Percentiles rank a stretch among this genome's conserved stretches.
Conservation (phyloP, 1,139 yeast species). For the Debaryomyces subglobosus region DNA sequence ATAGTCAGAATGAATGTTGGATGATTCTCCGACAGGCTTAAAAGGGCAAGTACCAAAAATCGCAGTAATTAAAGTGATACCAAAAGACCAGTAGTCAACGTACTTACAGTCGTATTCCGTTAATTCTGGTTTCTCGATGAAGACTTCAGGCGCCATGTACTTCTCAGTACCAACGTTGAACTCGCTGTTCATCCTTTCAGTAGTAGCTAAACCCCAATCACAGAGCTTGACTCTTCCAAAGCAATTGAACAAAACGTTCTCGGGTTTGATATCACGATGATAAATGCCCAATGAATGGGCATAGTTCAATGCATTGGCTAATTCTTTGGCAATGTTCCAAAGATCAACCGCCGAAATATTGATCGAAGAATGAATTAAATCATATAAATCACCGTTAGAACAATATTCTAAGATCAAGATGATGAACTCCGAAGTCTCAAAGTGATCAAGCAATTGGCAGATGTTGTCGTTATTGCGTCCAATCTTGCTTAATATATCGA, state of each 20-base stretch:
- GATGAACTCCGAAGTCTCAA: conserved; percentile 42
- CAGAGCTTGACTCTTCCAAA: conserved; percentile 50
- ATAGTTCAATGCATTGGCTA: conserved; percentile 41
- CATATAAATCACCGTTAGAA: conserved; percentile 53
- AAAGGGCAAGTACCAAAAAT: conserved; percentile 54
- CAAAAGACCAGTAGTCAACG: conserved; percentile 48
- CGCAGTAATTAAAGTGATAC: conserved; percentile 47
- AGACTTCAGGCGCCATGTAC: conserved; percentile 60
- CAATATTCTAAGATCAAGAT: conserved; percentile 55
- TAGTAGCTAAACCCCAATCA: conserved; percentile 61
- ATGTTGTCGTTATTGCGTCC: conserved; percentile 40
- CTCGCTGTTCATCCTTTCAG: conserved; percentile 36
- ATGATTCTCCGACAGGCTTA: conserved; percentile 27
- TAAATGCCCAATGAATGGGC: conserved; percentile 48
- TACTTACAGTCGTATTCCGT: conserved; percentile 36
- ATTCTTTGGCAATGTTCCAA: conserved; percentile 38
- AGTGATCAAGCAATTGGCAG: conserved; percentile 47
- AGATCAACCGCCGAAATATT: conserved; percentile 26
- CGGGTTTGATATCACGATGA: conserved; percentile 61
- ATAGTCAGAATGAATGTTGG: conserved; percentile 28
- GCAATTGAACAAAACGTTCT: conserved; percentile 47
- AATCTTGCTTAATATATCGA: conserved; percentile 41
- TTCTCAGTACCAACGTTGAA: conserved; percentile 60
- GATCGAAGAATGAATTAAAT: conserved; percentile 35
- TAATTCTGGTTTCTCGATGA: conserved; percentile 22